Conservation (phyloP, 208 protist species). For the Tritrichomonas foetus region DNA sequence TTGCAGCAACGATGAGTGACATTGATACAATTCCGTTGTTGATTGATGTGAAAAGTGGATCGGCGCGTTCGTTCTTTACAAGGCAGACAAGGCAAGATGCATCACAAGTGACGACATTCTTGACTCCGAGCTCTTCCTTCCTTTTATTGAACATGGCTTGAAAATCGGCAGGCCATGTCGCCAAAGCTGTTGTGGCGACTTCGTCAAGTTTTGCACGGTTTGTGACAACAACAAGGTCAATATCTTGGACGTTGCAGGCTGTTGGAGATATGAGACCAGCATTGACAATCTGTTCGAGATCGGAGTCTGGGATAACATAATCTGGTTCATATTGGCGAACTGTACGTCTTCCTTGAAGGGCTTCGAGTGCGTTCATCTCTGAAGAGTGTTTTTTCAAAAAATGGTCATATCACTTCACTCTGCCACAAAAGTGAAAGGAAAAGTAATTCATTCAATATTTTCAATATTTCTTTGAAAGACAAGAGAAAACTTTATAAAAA, state of each 20-base stretch:
- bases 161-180: neutral
- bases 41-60: neutral
- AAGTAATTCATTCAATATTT: too few species aligned
- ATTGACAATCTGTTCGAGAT: neutral
- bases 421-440: too few species aligned
- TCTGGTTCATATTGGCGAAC: neutral
- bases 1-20: neutral
- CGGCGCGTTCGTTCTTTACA: neutral
- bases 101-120: neutral
- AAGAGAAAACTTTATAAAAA: too few species aligned
- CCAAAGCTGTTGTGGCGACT: neutral
- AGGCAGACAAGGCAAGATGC: neutral
- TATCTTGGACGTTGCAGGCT: neutral
- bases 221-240: neutral
- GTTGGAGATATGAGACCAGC: neutral
- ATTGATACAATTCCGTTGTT: neutral
- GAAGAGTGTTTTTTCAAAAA: too few species aligned
- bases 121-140: neutral
- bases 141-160: neutral
- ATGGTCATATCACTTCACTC: too few species aligned
- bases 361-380: neutral
- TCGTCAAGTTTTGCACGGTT: neutral
- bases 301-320: neutral
- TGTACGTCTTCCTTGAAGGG: neutral
- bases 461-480: too few species aligned